Conservation (phyloP, 352 stramenopile species). For the Pythium periplocum region DNA sequence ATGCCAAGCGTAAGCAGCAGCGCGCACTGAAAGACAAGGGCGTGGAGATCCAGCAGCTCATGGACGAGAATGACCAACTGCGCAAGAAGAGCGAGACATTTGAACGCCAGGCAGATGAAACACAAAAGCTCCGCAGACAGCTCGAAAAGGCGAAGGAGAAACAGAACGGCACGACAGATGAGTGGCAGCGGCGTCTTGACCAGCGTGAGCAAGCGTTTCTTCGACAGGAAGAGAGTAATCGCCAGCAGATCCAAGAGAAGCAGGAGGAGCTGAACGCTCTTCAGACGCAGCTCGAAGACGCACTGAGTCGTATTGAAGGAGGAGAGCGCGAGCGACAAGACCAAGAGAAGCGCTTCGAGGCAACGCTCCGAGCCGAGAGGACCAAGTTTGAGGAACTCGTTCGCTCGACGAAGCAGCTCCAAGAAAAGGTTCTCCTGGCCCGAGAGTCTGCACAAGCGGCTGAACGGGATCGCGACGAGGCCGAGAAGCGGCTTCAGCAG, state of each 20-base stretch:
- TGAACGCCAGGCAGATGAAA: constrained; percentile 34
- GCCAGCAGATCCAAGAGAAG: constrained; percentile 24
- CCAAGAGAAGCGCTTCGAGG: constrained; percentile 3
- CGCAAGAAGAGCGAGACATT: constrained; percentile 21
- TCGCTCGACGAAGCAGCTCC: constrained; percentile 21
- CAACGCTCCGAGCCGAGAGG: constrained; percentile 15
- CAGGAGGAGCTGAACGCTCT: constrained; percentile 24
- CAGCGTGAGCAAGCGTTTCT: constrained; percentile 49
- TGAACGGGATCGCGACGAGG: constrained; percentile 21
- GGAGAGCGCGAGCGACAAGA: constrained; percentile 12
- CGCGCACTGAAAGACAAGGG: constrained; percentile 37
- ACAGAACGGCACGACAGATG: constrained; percentile 21
- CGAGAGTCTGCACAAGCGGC: constrained; percentile 24
- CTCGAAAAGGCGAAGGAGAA: constrained; percentile 46
- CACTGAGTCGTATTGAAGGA: constrained; percentile 6
- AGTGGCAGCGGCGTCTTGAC: constrained; percentile 29
- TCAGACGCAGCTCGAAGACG: constrained; percentile 16
- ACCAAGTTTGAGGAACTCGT: constrained; percentile 24
- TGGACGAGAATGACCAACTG: constrained; percentile 45
- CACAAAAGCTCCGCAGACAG: constrained; percentile 47
- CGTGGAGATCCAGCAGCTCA: constrained; percentile 36
- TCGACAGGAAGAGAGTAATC: constrained; percentile 44
- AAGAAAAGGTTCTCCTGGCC: constrained; percentile 24
- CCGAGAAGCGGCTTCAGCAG: constrained; percentile 30
- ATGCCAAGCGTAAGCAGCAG: constrained; percentile 21